Evolutionary conservation across 192 early-diverging fungal species (phyloP), one percentile per base, ranked within the genome.

Genomic region (Backusella circina): DNA sequence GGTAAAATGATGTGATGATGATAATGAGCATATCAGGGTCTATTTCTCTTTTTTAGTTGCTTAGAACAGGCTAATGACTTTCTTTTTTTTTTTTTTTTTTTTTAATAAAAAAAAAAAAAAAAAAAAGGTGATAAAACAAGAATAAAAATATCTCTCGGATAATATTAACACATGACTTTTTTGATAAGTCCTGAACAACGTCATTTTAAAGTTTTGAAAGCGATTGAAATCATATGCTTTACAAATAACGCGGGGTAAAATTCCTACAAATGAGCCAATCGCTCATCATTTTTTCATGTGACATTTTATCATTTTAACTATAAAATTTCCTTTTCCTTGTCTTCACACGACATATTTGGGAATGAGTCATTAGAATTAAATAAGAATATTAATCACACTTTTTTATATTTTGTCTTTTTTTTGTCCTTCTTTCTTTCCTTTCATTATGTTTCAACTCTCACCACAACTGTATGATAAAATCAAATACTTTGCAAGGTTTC

Each of bases 401-500:
- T 50, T 3, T 39, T 31, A 21, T 36, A 57, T 67, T 50, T 2
- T 28, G 15, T 78, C 28, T 32, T 39, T 73, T 65, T 69, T 1
- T 15, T 61, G n/a, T n/a, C n/a, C n/a, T 10, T 28, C 23, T 12
- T 28, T 61, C 54, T 28, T 28, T 61, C 2, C 23, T 21, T 51
- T 61, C 12, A 61, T 28, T 13, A 83, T 83, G 85, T 87, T 79
- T 76, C 75, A 80, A 72, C 83, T 90, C 39, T 82, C 87, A 7
- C 88, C 90, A 3, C 86, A 90, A 75, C 79, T 94, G 38, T 85
- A 86, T 65, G 89, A 89, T 67, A 93, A 87, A 75, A 93, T 95
- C 73, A 88, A 89, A 36, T 88, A 92, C 81, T 95, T 92, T 88
- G 91, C 92, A 41, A 86, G 85, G 74, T 91, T 95, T 61, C 95